Evolutionary conservation across 495 filamentous ascomycete species (phyloP), one percentile per base, ranked within the genome.

Genomic region (Corynascus novoguineensis): DNA sequence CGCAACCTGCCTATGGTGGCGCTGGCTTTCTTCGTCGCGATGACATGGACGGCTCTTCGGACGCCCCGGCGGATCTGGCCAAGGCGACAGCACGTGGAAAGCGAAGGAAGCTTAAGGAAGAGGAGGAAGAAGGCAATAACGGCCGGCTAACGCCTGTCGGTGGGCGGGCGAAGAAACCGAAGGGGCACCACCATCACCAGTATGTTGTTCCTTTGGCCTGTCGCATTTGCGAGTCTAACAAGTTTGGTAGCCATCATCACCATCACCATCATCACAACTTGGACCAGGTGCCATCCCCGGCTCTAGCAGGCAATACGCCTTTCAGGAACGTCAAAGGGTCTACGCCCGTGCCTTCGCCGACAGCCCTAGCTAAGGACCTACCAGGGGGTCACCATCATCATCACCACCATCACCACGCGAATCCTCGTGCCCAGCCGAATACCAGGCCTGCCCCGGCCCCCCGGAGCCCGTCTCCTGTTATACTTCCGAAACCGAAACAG

Each of bases 221-320:
- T 28, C 15, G 6, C 3, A 25, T 50, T 9, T 25, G 31, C 2
- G 17, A 21, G 40, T 37, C 71, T 64, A 67, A 71, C 44, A n/a
- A 47, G 46, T 22, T 68, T 84, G 4, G 83, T 68, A 84, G 89
- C 60, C 82, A 84, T 53, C 81, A 84, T 61, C 89, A 92, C 58
- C 87, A 92, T 66, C 87, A 88, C 64, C 84, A 84, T 44, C 83
- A 87, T 59, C 86, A 88, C 61, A 77, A 77, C 41, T 75, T 81
- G 50, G 85, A 89, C n/a, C 84, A 86, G 52, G 65, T 71, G 31
- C 57, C 76, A n/a, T 71, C 73, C 48, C 72, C 72, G 61, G 71
- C 60, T 60, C 75, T 68, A 66, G 66, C 73, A 37, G 63, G 65
- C 9, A 69, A 62, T 53, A 64, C 71, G 9, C 68, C 72, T 11